Conservation (phyloP, 1,139 yeast genomes). For the Wickerhamomyces sp. region DNA sequence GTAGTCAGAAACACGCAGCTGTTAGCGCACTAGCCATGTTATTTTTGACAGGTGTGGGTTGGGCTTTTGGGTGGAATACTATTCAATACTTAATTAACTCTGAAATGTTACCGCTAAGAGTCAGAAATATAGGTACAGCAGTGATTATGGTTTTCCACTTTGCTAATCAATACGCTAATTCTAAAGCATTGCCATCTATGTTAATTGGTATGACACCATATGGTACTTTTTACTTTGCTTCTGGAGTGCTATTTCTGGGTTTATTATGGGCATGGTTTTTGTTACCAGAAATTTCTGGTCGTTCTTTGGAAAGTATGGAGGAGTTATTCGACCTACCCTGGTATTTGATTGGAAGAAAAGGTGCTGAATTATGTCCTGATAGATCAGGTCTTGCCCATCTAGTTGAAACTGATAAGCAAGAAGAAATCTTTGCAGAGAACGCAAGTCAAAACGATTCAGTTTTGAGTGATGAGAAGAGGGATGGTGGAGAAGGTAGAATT, state of each 20-base stretch:
- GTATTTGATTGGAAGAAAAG: slow-evolving; percentile 50
- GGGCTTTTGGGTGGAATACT: slow-evolving; percentile 60
- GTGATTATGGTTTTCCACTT: slow-evolving; percentile 53
- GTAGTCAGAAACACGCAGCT: slow-evolving; percentile 35
- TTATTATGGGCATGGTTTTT: slow-evolving; percentile 44
- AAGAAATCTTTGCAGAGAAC: slow-evolving; percentile 27
- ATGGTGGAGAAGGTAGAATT: slow-evolving; percentile 22
- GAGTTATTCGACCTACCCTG: slow-evolving; percentile 53
- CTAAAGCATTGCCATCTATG: slow-evolving; percentile 53
- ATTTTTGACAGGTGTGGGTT: slow-evolving; percentile 49
- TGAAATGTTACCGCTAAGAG: slow-evolving; percentile 52
- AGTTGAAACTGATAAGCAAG: neutral
- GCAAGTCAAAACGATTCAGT: slow-evolving; percentile 30
- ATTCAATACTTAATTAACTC: slow-evolving; percentile 54
- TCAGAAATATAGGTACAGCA: slow-evolving; percentile 49
- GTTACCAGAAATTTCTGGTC: slow-evolving; percentile 47
- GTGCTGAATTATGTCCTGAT: slow-evolving; percentile 47
- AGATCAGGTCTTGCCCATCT: slow-evolving; percentile 33
- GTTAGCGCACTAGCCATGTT: slow-evolving; percentile 48
- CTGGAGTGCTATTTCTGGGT: slow-evolving; percentile 37
- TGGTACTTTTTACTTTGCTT: slow-evolving; percentile 53
- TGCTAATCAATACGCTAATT: slow-evolving; percentile 54
- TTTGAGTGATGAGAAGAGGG: slow-evolving; percentile 28
- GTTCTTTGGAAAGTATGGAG: slow-evolving; percentile 54
- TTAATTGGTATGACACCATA: slow-evolving; percentile 41